These are phyloP conservation scores for Apiotrichum porosum DNA, from an alignment of 1,284 basidiomycete species.

Conservation along the genomic window DNA sequence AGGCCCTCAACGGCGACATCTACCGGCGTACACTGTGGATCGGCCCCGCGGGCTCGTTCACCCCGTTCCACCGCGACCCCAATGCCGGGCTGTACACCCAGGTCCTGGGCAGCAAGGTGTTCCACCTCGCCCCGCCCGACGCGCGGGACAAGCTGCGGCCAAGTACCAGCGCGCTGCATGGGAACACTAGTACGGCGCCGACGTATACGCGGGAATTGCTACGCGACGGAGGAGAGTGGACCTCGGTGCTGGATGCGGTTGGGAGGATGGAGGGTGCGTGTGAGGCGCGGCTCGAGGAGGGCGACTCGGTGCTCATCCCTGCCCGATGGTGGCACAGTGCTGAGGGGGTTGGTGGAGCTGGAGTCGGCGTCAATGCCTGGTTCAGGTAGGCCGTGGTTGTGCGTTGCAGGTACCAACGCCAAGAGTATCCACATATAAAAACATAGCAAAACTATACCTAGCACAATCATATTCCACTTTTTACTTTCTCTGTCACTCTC, in stretches of 20 bases:
- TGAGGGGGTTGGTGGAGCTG: constrained; percentile 22
- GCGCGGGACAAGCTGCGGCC: constrained; percentile 21
- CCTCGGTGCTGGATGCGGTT: constrained; percentile 17
- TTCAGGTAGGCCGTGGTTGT: too few relatives aligned
- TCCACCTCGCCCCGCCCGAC: constrained; percentile 36
- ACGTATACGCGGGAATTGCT: neutral
- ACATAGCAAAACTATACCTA: neutral
- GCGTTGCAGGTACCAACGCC: too few relatives aligned
- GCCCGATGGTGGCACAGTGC: constrained; percentile 46
- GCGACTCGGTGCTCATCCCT: constrained; percentile 41
- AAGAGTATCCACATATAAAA: too few relatives aligned
- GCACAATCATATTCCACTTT: neutral
- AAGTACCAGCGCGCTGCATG: neutral
- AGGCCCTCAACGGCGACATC: constrained; percentile 18
- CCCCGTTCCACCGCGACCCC: constrained; percentile 44
- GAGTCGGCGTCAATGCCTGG: constrained; percentile 43
- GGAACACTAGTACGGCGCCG: constrained; percentile 4
- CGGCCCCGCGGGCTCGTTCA: constrained; percentile 36
- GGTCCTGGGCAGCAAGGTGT: constrained; percentile 35
- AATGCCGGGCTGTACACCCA: constrained; percentile 44
- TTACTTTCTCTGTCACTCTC: neutral
- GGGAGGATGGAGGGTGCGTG: constrained; percentile 27
- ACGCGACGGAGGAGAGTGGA: neutral
- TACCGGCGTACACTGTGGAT: constrained; percentile 43
- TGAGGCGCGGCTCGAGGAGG: constrained; percentile 24